Conservation (phyloP, 306 rosid species). For the Geum urbanum region DNA sequence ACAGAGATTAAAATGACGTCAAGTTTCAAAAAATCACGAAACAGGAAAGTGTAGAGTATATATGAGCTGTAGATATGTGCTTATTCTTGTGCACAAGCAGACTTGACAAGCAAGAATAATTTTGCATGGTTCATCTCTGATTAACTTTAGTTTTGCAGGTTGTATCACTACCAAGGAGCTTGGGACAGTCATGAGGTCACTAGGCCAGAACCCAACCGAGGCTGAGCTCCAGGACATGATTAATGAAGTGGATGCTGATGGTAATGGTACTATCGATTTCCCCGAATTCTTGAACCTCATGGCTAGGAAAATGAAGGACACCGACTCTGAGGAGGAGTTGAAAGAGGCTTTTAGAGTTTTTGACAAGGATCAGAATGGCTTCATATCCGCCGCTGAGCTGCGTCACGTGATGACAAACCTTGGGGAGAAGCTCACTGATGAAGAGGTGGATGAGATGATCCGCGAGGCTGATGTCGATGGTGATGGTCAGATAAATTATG, state of each 20-base stretch:
- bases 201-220: background rate
- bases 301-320: background rate
- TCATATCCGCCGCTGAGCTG: background rate
- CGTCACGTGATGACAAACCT: conserved; percentile 12
- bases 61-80: background rate
- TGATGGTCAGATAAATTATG: background rate
- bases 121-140: background rate
- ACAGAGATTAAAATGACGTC: background rate
- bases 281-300: background rate
- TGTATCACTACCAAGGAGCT: conserved; percentile 3
- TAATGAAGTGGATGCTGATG: background rate
- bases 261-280: background rate
- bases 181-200: background rate
- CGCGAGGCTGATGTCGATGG: background rate
- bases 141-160: background rate
- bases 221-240: background rate
- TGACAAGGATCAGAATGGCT: background rate
- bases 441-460: background rate
- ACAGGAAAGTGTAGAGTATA: background rate
- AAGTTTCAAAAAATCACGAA: too few species aligned
- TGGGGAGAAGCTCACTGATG: conserved; percentile 6
- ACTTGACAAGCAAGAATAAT: background rate
- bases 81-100: background rate
- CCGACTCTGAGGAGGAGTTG: background rate
- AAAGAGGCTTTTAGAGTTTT: background rate